These are phyloP conservation scores for Monosporascus sp. DNA, from an alignment of 2,329 filamentous ascomycete species.

Conservation along the genomic window DNA sequence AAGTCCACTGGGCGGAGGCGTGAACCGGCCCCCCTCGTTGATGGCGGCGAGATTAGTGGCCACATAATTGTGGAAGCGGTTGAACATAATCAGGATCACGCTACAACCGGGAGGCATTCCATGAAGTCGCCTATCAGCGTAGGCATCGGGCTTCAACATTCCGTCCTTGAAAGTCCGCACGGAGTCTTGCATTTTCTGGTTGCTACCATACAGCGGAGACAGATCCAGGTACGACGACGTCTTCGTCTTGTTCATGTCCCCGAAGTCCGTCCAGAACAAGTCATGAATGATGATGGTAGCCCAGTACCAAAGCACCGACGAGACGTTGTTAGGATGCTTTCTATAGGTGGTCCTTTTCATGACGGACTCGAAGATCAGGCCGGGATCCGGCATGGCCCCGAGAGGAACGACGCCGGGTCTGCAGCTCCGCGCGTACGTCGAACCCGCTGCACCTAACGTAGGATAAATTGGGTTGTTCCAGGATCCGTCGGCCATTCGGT, in stretches of 20 bases:
- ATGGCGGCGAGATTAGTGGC: conserved; percentile 76
- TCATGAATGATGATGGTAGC: conserved; percentile 71
- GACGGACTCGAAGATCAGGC: conserved; percentile 55
- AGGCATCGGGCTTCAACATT: conserved; percentile 66
- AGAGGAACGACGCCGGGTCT: conserved; percentile 54
- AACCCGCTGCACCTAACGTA: conserved; percentile 61
- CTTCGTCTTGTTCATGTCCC: conserved; percentile 47
- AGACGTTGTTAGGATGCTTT: conserved; percentile 66
- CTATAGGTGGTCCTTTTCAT: conserved; percentile 50
- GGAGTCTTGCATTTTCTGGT: conserved; percentile 57
- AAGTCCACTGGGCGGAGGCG: conserved; percentile 50
- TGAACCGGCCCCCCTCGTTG: conserved; percentile 78
- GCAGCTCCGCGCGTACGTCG: conserved; percentile 61
- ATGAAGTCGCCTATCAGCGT: conserved; percentile 64
- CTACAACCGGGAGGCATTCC: conserved; percentile 68
- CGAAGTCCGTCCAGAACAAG: conserved; percentile 64
- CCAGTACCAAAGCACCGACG: conserved; percentile 67
- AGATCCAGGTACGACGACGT: conserved; percentile 70
- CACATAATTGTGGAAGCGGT: conserved; percentile 82
- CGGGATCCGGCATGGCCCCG: conserved; percentile 63
- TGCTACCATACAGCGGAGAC: conserved; percentile 64
- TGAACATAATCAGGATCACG: conserved; percentile 72
- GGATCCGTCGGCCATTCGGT: conserved; percentile 65
- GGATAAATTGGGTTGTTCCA: conserved; percentile 66
- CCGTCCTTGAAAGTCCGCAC: conserved; percentile 67